These are phyloP conservation scores for Naganishia liquefaciens DNA, from an alignment of 1,284 basidiomycete species.

Conservation along the genomic window DNA sequence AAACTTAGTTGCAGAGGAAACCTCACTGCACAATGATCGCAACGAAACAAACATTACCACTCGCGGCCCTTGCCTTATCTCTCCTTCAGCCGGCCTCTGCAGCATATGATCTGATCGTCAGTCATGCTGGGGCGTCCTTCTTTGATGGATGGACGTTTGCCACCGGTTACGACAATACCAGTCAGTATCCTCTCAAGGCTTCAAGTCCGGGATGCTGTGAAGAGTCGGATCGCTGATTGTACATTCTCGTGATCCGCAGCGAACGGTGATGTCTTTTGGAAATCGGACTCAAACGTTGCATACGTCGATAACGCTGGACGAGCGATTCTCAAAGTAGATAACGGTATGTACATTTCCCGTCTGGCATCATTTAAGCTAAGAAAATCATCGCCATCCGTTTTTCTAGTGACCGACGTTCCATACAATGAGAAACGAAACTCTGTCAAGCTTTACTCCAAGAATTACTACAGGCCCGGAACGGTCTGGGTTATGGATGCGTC, in stretches of 20 bases:
- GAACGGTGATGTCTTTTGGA: constrained; percentile 40
- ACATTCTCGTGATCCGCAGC: neutral
- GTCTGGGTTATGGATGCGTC: constrained; percentile 33
- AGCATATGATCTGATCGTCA: constrained; percentile 26
- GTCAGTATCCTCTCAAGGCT: constrained; percentile 27
- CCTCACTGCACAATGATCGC: neutral
- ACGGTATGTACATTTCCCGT: constrained; percentile 31
- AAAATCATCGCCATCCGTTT: neutral
- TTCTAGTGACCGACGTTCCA: constrained; percentile 31
- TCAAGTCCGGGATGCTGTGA: neutral
- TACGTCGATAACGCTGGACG: constrained; percentile 65
- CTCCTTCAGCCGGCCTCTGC: constrained; percentile 2
- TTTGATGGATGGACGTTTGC: constrained; percentile 35
- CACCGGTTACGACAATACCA: constrained; percentile 35
- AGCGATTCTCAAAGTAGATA: constrained; percentile 62
- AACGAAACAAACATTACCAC: neutral
- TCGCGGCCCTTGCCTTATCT: constrained; percentile 4
- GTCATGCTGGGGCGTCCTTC: constrained; percentile 29
- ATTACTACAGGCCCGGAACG: constrained; percentile 34
- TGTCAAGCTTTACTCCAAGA: constrained; percentile 33
- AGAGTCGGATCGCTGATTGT: neutral
- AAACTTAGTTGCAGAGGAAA: too few species aligned
- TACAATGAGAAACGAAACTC: constrained; percentile 34
- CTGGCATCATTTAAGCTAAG: neutral
- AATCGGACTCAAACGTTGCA: constrained; percentile 54